Evolutionary conservation across 495 filamentous ascomycete genomes (phyloP).

Genomic region (Annulohypoxylon nitens): DNA sequence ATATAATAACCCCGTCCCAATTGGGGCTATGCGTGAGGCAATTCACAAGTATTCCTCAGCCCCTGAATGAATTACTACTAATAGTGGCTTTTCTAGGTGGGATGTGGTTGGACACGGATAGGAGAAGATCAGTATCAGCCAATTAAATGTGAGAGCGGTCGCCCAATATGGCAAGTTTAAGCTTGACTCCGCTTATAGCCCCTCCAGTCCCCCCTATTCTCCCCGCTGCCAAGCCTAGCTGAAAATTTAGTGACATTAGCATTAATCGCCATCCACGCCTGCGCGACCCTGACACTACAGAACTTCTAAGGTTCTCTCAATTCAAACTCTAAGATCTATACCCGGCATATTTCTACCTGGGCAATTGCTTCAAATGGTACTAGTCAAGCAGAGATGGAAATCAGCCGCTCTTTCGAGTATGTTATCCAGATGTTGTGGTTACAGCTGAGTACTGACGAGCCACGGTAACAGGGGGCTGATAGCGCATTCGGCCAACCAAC

Average conservation of each 20-base stretch:
- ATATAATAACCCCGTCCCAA: neutral
- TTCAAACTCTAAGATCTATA: neutral
- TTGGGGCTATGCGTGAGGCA: constrained; percentile 19
- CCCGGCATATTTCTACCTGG: neutral
- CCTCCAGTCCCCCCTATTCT: neutral
- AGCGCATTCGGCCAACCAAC: constrained; percentile 21
- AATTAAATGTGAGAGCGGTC: neutral
- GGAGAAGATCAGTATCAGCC: neutral
- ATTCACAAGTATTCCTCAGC: constrained; percentile 3
- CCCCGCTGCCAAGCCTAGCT: constrained; percentile 34
- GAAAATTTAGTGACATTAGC: constrained; percentile 13
- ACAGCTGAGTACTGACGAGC: constrained; percentile 7
- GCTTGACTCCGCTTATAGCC: neutral
- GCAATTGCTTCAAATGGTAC: neutral
- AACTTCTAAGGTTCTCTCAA: neutral
- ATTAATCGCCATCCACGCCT: neutral
- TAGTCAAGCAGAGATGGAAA: neutral
- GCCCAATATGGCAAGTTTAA: constrained; percentile 9
- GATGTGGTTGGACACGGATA: neutral
- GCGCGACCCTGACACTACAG: neutral
- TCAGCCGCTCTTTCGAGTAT: neutral
- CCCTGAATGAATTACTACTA: neutral
- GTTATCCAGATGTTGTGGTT: neutral
- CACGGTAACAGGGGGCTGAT: constrained; percentile 1
- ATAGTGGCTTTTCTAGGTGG: neutral